Base-by-base conservation (phyloP, 2,329 filamentous ascomycete species). In the Beauveria medogensis region DNA sequence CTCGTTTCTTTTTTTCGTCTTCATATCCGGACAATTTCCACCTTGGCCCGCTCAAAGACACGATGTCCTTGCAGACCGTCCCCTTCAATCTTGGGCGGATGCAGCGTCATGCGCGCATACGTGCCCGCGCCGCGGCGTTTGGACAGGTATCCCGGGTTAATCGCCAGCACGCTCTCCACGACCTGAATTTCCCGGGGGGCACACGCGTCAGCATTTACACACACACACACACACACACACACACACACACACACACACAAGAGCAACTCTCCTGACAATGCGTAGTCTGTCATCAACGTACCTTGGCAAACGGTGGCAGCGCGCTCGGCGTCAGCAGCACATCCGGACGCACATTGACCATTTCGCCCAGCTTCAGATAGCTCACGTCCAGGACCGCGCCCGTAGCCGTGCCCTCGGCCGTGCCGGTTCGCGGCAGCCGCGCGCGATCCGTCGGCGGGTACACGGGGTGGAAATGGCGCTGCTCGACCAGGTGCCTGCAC, bases 311-410 rank as follows among this genome's bases (percentile, higher is more conserved):
- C 3, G 92, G 88, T 26, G 90, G 90, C 66, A 97, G 74, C 52
- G 88, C 82, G 69, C 91, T 96, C 1, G 94, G 93, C 52, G 89
- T 79, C 53, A 97, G 79, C 69, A 97, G 75, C 43, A 97, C 81
- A 74, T 99, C 94, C 0, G 92, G 94, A 57, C 87, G 80, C 3
- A 92, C 89, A 64, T 89, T 90, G 68, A 94, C 82, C 85, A 96
- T 96, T 74, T 97, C 94, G 20, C 91, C 92, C 20, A 97, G 76
- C 75, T 94, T 93, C 66, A 95, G 71, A 74, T 94, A 96, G 64
- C 87, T 87, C 22, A 90, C 77, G 73, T 99, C 94, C 56, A 97
- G 72, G 78, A 88, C 87, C 0, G 91, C 86, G 0, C 92, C 92
- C 0, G 89, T 86, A 5, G 84, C 85, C 43, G 83, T 68, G 1